These are phyloP conservation scores for Aspergillus ochraceoroseus DNA, from an alignment of 2,329 filamentous ascomycete species.

Conservation along the genomic window DNA sequence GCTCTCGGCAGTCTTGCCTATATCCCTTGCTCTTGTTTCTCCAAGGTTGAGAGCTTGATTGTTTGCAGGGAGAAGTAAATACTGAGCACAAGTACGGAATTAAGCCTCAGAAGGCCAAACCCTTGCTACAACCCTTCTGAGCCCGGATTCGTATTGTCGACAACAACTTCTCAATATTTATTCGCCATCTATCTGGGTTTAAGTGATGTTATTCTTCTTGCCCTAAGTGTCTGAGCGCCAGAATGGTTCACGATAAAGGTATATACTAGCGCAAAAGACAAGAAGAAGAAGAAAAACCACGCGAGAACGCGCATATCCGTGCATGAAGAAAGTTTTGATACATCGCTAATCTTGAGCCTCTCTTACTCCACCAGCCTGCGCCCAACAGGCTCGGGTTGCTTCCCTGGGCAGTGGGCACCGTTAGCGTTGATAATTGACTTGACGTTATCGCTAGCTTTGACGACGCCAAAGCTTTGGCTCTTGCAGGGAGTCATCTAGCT, in stretches of 20 bases:
- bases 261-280: no score
- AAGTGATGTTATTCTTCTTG: not conserved
- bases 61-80: no score
- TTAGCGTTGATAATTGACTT: conserved; percentile 13
- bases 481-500: conserved; percentile 2
- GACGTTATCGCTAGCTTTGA: not conserved
- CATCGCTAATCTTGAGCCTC: conserved; percentile 14
- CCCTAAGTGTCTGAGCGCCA: no score
- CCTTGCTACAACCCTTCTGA: no score
- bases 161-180: no score
- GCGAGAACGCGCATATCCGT: conserved; percentile 5
- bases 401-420: conserved; percentile 8
- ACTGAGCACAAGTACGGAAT: no score
- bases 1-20: conserved; percentile 3
- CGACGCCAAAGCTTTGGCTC: not conserved
- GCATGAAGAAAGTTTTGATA: conserved; percentile 17
- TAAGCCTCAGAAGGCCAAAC: no score
- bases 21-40: conserved; percentile 21
- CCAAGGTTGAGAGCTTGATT: no score
- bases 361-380: not conserved
- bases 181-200: no score
- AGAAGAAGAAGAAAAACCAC: conserved; percentile 4
- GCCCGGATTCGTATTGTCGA: no score
- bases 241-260: not conserved
- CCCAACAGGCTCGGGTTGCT: conserved; percentile 12